phyloP scores from a whole-genome alignment of 805 yeast genomes.

The Wickerhamiella shivajii region DNA sequence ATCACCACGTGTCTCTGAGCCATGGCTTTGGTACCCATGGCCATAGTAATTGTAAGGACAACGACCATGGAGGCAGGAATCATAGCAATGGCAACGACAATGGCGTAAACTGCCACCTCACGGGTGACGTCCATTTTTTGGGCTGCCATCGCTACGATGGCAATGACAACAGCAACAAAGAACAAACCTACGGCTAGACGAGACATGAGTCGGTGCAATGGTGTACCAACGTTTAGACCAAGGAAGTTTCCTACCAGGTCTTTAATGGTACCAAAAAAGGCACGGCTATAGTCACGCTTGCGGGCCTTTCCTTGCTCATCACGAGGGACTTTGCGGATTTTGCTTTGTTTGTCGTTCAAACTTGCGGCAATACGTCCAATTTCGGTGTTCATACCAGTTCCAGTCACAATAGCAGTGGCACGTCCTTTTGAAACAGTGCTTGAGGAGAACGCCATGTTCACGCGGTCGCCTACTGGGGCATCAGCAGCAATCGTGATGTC shows the following conservation, averaged over 20 bases:
- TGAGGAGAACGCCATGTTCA: conserved; percentile 82
- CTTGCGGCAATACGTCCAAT: conserved; percentile 66
- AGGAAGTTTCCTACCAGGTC: conserved; percentile 52
- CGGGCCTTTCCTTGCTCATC: conserved; percentile 32
- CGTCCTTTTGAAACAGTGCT: conserved; percentile 89
- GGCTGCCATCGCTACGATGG: conserved; percentile 75
- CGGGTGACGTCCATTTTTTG: conserved; percentile 59
- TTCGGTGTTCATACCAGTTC: conserved; percentile 75
- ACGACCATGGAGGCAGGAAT: conserved; percentile 70
- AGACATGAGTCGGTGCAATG: conserved; percentile 60
- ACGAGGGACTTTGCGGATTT: conserved; percentile 29
- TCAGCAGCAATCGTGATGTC: conserved; percentile 14
- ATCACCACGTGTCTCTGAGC: conserved; percentile 57
- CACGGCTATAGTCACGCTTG: conserved; percentile 31
- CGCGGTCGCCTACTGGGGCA: conserved; percentile 41
- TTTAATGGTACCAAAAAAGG: conserved; percentile 34
- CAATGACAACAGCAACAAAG: conserved; percentile 67
- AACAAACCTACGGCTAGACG: conserved; percentile 63
- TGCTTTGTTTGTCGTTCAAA: conserved; percentile 29
- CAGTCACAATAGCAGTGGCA: conserved; percentile 84
- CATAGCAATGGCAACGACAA: conserved; percentile 73
- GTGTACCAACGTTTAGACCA: conserved; percentile 70
- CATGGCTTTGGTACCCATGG: conserved; percentile 64
- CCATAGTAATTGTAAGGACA: conserved; percentile 75
- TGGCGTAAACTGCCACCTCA: conserved; percentile 78